Base-by-base conservation (phyloP, 768 basidiomycete genomes). In the Cantharellus anzutake region DNA sequence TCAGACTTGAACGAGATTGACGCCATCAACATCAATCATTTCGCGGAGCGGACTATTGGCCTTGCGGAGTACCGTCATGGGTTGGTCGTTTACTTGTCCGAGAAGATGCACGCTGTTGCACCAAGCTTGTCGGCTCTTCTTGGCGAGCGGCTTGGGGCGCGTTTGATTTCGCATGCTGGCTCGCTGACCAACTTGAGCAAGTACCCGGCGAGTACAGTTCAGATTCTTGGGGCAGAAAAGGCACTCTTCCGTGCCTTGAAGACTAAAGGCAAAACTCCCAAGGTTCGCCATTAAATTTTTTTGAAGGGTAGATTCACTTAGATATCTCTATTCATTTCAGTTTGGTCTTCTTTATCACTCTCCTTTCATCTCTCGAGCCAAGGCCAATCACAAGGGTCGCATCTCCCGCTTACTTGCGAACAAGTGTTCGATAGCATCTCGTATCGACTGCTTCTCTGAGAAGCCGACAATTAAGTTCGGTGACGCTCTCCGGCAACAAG, bases 371-470 rank as follows among this genome's bases (percentile, higher is more conserved):
- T 92, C 91, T 5, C 86, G 92, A 51, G 94, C 94, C 3, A 88
- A 83, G 16, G 78, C 90, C 50, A 94, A 92, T 71, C 81, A 87
- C 77, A 98, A 97, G 76, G 94, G 94, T 5, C 84, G 94, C 59
- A 97, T 97, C 68, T 96, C 93, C 2, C 84, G 94, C n/a, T 98
- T 97, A 80, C 76, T 98, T 4, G 94, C 94, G 42, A 98, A 98
- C 78, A 98, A 98, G 72, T 92, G 90, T 68, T 93, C 92, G 59
- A 97, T 98, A 65, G 94, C 94, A 2, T 87, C 90, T 14, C 79
- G 94, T 59, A 97, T 98, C 71, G 94, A 98, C 70, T 97, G 92
- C 71, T 98, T 86, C 68, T 76, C 84, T 2, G 88, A 88, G 86
- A 65, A 59, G 78, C 66, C 11, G 16, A 88, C 91, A 3, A 71